Percentiles rank a stretch among this genome's conserved stretches.
These are phyloP conservation scores for Allomyces macrogynus DNA, from an alignment of 192 early-diverging fungal genomes.

Conservation along the genomic window DNA sequence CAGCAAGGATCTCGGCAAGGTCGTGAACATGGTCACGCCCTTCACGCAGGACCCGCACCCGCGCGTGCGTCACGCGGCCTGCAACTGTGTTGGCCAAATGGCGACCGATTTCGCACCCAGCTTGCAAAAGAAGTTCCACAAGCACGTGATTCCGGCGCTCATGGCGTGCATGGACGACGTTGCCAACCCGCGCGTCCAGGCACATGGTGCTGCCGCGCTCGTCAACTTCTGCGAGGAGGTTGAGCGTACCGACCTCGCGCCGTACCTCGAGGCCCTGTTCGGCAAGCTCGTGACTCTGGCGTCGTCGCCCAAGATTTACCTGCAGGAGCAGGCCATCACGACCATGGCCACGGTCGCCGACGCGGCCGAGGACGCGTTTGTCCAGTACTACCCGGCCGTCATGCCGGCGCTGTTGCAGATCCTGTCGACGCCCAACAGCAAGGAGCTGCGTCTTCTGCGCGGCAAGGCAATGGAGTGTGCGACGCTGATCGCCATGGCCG, in stretches of 20 bases:
- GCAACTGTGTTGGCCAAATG: conserved; percentile 94
- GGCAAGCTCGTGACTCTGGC: conserved; percentile 65
- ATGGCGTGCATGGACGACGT: conserved; percentile 74
- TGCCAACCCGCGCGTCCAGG: conserved; percentile 66
- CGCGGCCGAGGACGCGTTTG: conserved; percentile 75
- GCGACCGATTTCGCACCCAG: conserved; percentile 79
- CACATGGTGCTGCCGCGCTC: conserved; percentile 85
- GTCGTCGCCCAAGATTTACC: conserved; percentile 66
- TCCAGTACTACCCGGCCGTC: conserved; percentile 76
- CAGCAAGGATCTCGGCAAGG: conserved; percentile 66
- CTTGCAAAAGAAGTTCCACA: conserved; percentile 54
- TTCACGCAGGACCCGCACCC: conserved; percentile 73
- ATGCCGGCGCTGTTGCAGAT: conserved; percentile 92
- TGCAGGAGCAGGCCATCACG: conserved; percentile 98
- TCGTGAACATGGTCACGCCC: conserved; percentile 62
- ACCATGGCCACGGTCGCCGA: conserved; percentile 93
- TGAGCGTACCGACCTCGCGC: conserved; percentile 58
- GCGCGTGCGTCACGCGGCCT: conserved; percentile 88
- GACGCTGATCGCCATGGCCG: conserved; percentile 77
- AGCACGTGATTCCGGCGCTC: conserved; percentile 47
- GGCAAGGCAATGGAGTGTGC: conserved; percentile 98
- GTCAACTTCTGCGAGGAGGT: conserved; percentile 94
- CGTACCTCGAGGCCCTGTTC: conserved; percentile 79
- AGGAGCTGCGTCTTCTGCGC: conserved; percentile 75
- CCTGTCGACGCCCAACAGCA: conserved; percentile 56